Evolutionary conservation across 495 filamentous ascomycete species (phyloP).

Genomic region (Xanthoparmelia taractica): DNA sequence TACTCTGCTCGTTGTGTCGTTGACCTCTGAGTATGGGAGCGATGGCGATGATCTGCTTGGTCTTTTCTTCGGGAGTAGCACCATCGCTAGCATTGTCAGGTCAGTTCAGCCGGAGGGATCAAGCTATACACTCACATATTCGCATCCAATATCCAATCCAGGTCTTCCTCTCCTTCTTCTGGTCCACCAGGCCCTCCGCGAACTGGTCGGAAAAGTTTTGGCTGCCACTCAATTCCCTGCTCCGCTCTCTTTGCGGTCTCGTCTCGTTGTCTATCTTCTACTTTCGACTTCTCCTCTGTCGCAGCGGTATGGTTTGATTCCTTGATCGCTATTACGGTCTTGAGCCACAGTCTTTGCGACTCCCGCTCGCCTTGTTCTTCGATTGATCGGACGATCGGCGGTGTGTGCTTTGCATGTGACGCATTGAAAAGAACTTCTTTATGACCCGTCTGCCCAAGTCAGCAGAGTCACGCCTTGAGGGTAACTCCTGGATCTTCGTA

Average conservation of each 20-base stretch:
- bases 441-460: conserved; percentile 59
- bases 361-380: conserved; percentile 87
- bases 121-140: conserved; percentile 55
- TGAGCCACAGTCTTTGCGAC: conserved; percentile 78
- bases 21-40: conserved; percentile 80
- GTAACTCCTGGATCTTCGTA: conserved; percentile 33
- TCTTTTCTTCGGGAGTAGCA: conserved; percentile 61
- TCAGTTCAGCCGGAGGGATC: not conserved
- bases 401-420: conserved; percentile 61
- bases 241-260: conserved; percentile 76
- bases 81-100: conserved; percentile 46
- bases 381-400: conserved; percentile 66
- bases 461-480: not conserved
- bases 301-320: conserved; percentile 79
- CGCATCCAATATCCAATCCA: conserved; percentile 94
- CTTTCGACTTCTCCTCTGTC: conserved; percentile 89
- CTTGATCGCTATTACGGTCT: conserved; percentile 70
- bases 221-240: conserved; percentile 83
- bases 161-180: conserved; percentile 76
- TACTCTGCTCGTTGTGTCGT: conserved; percentile 31
- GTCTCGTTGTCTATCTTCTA: conserved; percentile 84
- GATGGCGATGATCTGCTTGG: conserved; percentile 77
- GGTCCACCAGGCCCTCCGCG: conserved; percentile 61
- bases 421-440: conserved; percentile 89
- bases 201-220: conserved; percentile 71